These are phyloP conservation scores for Jaapia argillacea DNA, from an alignment of 768 basidiomycete species.

Conservation along the genomic window DNA sequence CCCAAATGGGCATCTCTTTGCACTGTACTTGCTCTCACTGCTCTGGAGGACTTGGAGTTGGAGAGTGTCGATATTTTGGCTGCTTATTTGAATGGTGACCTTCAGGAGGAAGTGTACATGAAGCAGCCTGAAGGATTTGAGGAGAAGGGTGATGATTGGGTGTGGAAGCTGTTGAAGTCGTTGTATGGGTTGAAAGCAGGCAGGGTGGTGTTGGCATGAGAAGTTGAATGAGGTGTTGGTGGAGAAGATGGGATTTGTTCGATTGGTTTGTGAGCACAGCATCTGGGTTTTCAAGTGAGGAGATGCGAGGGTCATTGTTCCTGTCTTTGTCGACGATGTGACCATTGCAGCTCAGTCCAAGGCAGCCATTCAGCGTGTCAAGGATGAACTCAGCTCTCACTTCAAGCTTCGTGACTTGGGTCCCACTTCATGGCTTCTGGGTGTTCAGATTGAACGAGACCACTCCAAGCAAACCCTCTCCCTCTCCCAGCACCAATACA, in stretches of 20 bases:
- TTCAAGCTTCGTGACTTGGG: slow-evolving; percentile 11
- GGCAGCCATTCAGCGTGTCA: slow-evolving; percentile 2
- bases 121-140: slow-evolving; percentile 10
- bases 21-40: slow-evolving; percentile 16
- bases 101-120: slow-evolving; percentile 17
- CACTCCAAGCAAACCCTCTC: slow-evolving; percentile 8
- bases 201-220: slow-evolving; percentile 7
- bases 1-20: slow-evolving; percentile 13
- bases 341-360: background rate
- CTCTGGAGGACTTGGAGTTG: slow-evolving; percentile 8
- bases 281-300: background rate
- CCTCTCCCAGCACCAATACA: slow-evolving; percentile 20
- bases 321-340: slow-evolving; percentile 6
- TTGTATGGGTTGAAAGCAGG: slow-evolving; percentile 20
- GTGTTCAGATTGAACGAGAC: slow-evolving; percentile 13
- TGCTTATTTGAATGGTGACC: slow-evolving; percentile 5
- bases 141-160: slow-evolving; percentile 4
- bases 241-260: slow-evolving; percentile 2
- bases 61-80: slow-evolving; percentile 8
- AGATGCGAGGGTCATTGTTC: slow-evolving; percentile 3
- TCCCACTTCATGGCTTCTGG: slow-evolving; percentile 9
- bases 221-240: slow-evolving; percentile 5
- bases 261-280: slow-evolving; percentile 2
- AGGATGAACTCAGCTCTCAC: slow-evolving; percentile 3
- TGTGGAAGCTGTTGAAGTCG: slow-evolving; percentile 7